These are phyloP conservation scores for Laburnicola sp. DNA, from an alignment of 2,329 filamentous ascomycete species.

Conservation along the genomic window DNA sequence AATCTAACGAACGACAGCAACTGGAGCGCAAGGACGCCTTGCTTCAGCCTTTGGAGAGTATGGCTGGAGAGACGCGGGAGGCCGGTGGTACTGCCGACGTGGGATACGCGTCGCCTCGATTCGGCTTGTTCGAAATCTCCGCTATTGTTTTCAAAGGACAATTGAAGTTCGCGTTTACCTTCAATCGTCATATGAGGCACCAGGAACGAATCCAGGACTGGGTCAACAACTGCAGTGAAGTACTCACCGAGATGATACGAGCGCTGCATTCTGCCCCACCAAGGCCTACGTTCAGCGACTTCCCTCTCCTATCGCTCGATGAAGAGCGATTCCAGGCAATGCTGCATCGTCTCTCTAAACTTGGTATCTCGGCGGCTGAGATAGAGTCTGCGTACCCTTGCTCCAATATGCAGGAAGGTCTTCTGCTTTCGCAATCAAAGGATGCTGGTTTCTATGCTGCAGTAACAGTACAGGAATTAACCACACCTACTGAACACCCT, in stretches of 20 bases:
- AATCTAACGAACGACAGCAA: constrained; percentile 46
- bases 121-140: constrained; percentile 57
- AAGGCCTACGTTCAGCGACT: constrained; percentile 50
- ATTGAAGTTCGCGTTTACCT: constrained; percentile 56
- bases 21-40: constrained; percentile 51
- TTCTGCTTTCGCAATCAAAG: constrained; percentile 26
- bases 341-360: constrained; percentile 42
- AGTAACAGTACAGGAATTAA: constrained; percentile 36
- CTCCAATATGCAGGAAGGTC: constrained; percentile 39
- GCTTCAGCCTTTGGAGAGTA: constrained; percentile 44
- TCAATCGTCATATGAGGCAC: constrained; percentile 54
- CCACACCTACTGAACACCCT: constrained; percentile 12
- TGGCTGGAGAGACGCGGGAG: constrained; percentile 18
- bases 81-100: constrained; percentile 51
- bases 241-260: constrained; percentile 37
- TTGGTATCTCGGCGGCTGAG: constrained; percentile 42
- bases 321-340: constrained; percentile 32
- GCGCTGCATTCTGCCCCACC: constrained; percentile 29
- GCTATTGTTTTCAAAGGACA: constrained; percentile 53
- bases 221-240: constrained; percentile 15
- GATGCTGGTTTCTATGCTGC: constrained; percentile 18
- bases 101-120: constrained; percentile 49
- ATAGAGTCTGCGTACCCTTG: constrained; percentile 48
- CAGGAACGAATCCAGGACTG: constrained; percentile 47
- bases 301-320: constrained; percentile 50